Percentiles rank a stretch among this genome's conserved stretches.
Conservation (phyloP, 495 filamentous ascomycete genomes). For the Articulospora tetracladia region DNA sequence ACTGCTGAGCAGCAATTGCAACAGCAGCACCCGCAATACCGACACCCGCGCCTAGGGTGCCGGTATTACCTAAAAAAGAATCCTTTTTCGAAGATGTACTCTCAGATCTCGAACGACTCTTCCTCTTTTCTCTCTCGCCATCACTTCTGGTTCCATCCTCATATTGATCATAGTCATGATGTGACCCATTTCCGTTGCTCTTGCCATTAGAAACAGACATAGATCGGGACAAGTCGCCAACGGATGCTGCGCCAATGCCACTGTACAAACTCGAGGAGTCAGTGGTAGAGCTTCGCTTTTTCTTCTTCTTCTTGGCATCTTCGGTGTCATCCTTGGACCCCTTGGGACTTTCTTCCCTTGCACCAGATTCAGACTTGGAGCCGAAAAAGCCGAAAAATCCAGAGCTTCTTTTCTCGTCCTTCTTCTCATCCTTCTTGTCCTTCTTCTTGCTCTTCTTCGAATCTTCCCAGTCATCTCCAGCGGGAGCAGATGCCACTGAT, state of each 20-base stretch:
- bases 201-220: constrained; percentile 15
- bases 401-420: constrained; percentile 29
- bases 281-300: constrained; percentile 22
- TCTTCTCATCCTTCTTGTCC: constrained; percentile 24
- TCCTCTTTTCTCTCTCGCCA: constrained; percentile 13
- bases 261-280: constrained; percentile 18
- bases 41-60: constrained; percentile 57
- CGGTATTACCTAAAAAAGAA: constrained; percentile 64
- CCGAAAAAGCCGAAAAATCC: constrained; percentile 33
- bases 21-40: constrained; percentile 43
- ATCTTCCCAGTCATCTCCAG: constrained; percentile 23
- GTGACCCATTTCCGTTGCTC: constrained; percentile 11
- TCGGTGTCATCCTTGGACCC: constrained; percentile 23
- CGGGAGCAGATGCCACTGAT: constrained; percentile 36
- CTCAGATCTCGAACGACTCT: constrained; percentile 16
- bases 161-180: constrained; percentile 11
- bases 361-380: constrained; percentile 23
- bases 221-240: constrained; percentile 15
- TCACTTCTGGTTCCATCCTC: constrained; percentile 12
- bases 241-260: constrained; percentile 14
- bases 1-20: constrained; percentile 38
- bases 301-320: constrained; percentile 27
- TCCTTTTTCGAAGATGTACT: constrained; percentile 30
- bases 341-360: constrained; percentile 23
- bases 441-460: constrained; percentile 22